Evolutionary conservation across 371 early-diverging fungal genomes (phyloP).

Genomic region (Funneliformis caledonium): DNA sequence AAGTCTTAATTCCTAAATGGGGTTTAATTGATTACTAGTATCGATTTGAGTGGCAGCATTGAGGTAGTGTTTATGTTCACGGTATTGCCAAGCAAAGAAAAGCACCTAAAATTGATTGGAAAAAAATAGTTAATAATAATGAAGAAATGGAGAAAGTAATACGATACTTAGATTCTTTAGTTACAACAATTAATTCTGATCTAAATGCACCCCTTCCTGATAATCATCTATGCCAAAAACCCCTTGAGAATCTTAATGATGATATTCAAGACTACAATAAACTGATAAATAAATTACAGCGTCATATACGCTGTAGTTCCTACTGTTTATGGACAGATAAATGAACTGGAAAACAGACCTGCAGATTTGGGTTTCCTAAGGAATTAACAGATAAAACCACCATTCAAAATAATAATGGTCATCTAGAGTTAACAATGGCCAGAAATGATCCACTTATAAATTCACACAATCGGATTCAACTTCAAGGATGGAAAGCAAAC

Average conservation of each 20-base stretch:
- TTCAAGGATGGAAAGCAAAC: no score
- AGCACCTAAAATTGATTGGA: constrained; percentile 21
- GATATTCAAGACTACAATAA: constrained; percentile 12
- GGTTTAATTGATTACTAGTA: no score
- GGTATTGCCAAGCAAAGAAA: not conserved
- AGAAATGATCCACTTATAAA: no score
- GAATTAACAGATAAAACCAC: not conserved
- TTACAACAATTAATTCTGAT: not conserved
- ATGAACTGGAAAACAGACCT: not conserved
- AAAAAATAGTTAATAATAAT: constrained; percentile 6
- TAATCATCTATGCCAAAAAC: not conserved
- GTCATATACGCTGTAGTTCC: constrained; percentile 8
- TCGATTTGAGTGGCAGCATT: no score
- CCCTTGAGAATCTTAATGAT: not conserved
- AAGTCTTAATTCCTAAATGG: no score
- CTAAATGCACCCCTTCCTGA: not conserved
- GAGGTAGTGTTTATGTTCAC: no score
- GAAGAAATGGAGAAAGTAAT: not conserved
- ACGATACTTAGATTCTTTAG: not conserved
- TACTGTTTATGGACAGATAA: not conserved
- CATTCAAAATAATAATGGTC: not conserved
- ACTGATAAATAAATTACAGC: constrained; percentile 15
- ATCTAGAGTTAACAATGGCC: not conserved
- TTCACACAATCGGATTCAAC: no score
- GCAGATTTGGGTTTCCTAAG: constrained; percentile 16